Base-by-base conservation (phyloP, 2,329 filamentous ascomycete genomes). In the Tolypocladium inflatum region DNA sequence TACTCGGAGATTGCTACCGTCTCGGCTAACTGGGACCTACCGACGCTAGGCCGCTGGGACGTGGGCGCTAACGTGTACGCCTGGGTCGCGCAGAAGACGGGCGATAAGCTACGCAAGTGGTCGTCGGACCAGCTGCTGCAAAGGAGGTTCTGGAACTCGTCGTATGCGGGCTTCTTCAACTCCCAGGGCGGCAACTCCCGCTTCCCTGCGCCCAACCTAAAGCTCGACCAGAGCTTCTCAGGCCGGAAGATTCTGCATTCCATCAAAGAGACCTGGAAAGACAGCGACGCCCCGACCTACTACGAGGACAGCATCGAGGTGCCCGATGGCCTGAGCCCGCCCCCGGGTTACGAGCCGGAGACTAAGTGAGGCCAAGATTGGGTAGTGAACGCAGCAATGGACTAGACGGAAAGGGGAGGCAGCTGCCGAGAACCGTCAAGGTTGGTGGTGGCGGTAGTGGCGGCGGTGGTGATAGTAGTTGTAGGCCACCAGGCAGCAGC, bases 41-140 rank as follows among this genome's bases (percentile, higher is more conserved):
- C 82, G 61, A 87, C 85, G 0, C 83, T 90, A 2, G 87, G 87
- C 13, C 84, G 87, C 59, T 89, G 81, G 78, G 87, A 90, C 65
- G 85, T 86, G 19, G 85, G 85, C 55, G 87, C 87, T 66, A 90
- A 90, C 67, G 81, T 90, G n/a, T 86, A 84, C 69, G 65, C 78
- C 35, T 58, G 82, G 26, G 84, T 89, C 3, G 85, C 83, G 17
- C 70, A 80, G 8, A 75, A 79, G 72, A 88, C 85, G 0, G 81
- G 83, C 56, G 85, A 88, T 67, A 66, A 63, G 61, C 43, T 78
- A 10, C 74, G 77, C 21, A 54, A 66, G 35, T 79, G 74, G 73
- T 60, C 65, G 38, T 63, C 65, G 54, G 56, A 67, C 21, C 61
- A 67, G 2, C 55, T 66, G 4, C 69, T 82, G 9, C 67, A 74